Percentiles rank a stretch among this genome's conserved stretches.
Conservation (phyloP, 1,284 basidiomycete species). For the Boletus mariae region DNA sequence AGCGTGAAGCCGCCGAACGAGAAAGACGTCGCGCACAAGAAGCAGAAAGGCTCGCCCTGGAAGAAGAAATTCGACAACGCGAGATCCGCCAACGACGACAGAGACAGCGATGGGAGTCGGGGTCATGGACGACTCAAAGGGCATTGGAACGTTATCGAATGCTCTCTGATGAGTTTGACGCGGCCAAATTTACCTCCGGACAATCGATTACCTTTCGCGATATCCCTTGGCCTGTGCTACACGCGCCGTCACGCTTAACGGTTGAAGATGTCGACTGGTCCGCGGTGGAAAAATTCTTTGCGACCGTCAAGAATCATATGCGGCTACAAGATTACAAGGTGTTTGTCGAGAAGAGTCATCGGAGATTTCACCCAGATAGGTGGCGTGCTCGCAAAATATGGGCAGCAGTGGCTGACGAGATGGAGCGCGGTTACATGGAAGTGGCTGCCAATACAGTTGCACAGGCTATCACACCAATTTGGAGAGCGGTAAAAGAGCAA, state of each 20-base stretch:
- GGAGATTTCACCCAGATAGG: constrained; percentile 41
- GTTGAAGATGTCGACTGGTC: constrained; percentile 66
- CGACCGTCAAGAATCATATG: constrained; percentile 46
- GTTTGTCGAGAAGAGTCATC: constrained; percentile 65
- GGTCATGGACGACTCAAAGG: constrained; percentile 54
- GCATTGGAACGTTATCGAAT: constrained; percentile 64
- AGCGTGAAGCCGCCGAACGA: constrained; percentile 33
- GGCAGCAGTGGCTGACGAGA: constrained; percentile 29
- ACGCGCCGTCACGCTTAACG: constrained; percentile 45
- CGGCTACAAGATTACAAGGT: constrained; percentile 54
- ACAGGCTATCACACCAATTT: constrained; percentile 33
- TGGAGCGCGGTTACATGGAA: constrained; percentile 30
- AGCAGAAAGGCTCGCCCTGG: constrained; percentile 31
- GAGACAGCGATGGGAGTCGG: constrained; percentile 48
- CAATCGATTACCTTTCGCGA: constrained; percentile 53
- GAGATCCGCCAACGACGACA: constrained; percentile 42
- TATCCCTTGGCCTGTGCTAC: constrained; percentile 70
- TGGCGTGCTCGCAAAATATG: constrained; percentile 35
- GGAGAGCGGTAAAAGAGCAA: constrained; percentile 24
- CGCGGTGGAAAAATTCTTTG: constrained; percentile 68
- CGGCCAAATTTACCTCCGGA: constrained; percentile 48
- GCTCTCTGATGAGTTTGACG: constrained; percentile 60
- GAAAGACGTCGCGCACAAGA: constrained; percentile 26
- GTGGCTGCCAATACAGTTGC: constrained; percentile 36
- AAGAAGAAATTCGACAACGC: constrained; percentile 36